phyloP scores from a whole-genome alignment of 352 stramenopile genomes.

The Phytophthora agathidicida region DNA sequence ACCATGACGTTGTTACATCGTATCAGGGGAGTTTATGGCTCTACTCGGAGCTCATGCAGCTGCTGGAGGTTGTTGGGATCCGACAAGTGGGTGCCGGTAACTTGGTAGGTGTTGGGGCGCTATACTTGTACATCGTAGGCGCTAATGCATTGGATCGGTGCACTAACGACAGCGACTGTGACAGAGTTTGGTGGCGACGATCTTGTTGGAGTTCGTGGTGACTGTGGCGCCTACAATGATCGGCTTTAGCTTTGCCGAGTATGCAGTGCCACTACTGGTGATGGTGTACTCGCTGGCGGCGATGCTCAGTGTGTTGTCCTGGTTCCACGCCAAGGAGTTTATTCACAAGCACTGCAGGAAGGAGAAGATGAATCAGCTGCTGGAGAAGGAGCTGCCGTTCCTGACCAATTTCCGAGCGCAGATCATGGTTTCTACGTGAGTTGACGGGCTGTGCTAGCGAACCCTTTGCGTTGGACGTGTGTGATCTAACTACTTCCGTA shows the following conservation, averaged over 20 bases:
- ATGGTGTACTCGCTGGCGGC: conserved; percentile 60
- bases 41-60: conserved; percentile 81
- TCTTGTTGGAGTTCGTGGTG: conserved; percentile 74
- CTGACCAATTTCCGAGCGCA: conserved; percentile 82
- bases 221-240: conserved; percentile 76
- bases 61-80: conserved; percentile 73
- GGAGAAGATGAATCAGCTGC: conserved; percentile 80
- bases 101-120: conserved; percentile 34
- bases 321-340: conserved; percentile 74
- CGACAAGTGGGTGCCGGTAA: conserved; percentile 56
- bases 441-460: neutral
- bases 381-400: conserved; percentile 77
- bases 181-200: conserved; percentile 57
- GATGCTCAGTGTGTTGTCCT: conserved; percentile 64
- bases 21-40: conserved; percentile 79
- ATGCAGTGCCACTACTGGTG: conserved; percentile 58
- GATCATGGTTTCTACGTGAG: conserved; percentile 85
- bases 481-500: neutral
- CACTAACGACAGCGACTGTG: conserved; percentile 1
- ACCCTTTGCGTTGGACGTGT: neutral
- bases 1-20: conserved; percentile 23
- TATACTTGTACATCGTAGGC: neutral
- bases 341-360: conserved; percentile 82
- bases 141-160: neutral
- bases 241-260: conserved; percentile 69